Conservation (phyloP, 169 alveolate genomes). For the Plasmodium relictum region DNA sequence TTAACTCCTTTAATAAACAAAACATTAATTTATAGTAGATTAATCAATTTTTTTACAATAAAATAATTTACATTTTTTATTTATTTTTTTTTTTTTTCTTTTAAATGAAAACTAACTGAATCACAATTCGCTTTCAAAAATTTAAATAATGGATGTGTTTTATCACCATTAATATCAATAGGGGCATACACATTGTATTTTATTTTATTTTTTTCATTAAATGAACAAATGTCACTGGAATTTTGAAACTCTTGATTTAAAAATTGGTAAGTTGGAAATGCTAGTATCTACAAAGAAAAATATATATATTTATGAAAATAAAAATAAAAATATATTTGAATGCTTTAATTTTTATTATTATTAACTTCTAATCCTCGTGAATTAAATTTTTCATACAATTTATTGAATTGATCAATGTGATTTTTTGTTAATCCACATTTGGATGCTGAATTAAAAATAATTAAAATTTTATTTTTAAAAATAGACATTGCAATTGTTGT, state of each 20-base stretch:
- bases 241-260: slow-evolving; percentile 29
- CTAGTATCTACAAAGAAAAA: slow-evolving; percentile 20
- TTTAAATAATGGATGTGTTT: slow-evolving; percentile 53
- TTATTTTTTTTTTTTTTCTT: neutral
- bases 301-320: neutral
- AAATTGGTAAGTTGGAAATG: slow-evolving; percentile 52
- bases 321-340: neutral
- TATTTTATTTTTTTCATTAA: slow-evolving; percentile 28
- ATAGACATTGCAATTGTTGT: slow-evolving; percentile 39
- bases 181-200: slow-evolving; percentile 45
- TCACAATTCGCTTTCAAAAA: slow-evolving; percentile 44
- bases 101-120: slow-evolving; percentile 10
- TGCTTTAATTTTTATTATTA: neutral
- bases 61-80: neutral
- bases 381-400: slow-evolving; percentile 15
- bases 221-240: slow-evolving; percentile 33
- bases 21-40: neutral
- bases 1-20: neutral
- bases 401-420: slow-evolving; percentile 42
- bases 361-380: slow-evolving; percentile 46
- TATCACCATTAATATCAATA: slow-evolving; percentile 60
- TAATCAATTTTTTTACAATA: neutral
- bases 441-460: slow-evolving; percentile 68
- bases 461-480: slow-evolving; percentile 38
- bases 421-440: slow-evolving; percentile 63